phyloP scores from a whole-genome alignment of 768 basidiomycete genomes.

The Crepidotus variabilis region DNA sequence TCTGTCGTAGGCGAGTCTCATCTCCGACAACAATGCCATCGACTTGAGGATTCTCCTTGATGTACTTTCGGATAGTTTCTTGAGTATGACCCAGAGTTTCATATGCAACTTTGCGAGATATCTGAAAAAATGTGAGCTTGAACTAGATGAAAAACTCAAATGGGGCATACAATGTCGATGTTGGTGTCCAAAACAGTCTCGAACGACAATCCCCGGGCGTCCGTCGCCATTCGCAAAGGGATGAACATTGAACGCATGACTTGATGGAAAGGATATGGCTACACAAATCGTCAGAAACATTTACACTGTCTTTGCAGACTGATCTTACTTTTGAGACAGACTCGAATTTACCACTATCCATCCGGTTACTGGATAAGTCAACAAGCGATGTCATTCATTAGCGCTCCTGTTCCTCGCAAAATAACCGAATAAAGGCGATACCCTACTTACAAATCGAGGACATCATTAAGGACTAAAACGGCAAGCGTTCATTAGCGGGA shows the following conservation, averaged over 20 bases:
- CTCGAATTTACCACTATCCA: conserved; percentile 86
- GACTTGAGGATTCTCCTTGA: conserved; percentile 43
- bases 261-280: conserved; percentile 77
- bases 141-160: not conserved
- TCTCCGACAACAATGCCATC: conserved; percentile 80
- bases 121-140: conserved; percentile 26
- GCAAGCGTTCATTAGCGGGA: conserved; percentile 5
- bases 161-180: conserved; percentile 54
- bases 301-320: not conserved
- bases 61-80: conserved; percentile 35
- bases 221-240: conserved; percentile 62
- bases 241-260: conserved; percentile 73
- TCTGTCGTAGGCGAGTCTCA: conserved; percentile 76
- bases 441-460: conserved; percentile 69
- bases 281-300: conserved; percentile 7
- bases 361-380: conserved; percentile 57
- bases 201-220: conserved; percentile 64
- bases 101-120: conserved; percentile 57
- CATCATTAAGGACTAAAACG: conserved; percentile 64
- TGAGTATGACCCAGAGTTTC: conserved; percentile 52
- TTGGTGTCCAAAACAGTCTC: conserved; percentile 63
- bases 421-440: not conserved
- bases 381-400: not conserved
- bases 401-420: not conserved
- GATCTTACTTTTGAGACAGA: conserved; percentile 47